Conservation (phyloP, 2,329 filamentous ascomycete species). For the Fusarium tricinctum region DNA sequence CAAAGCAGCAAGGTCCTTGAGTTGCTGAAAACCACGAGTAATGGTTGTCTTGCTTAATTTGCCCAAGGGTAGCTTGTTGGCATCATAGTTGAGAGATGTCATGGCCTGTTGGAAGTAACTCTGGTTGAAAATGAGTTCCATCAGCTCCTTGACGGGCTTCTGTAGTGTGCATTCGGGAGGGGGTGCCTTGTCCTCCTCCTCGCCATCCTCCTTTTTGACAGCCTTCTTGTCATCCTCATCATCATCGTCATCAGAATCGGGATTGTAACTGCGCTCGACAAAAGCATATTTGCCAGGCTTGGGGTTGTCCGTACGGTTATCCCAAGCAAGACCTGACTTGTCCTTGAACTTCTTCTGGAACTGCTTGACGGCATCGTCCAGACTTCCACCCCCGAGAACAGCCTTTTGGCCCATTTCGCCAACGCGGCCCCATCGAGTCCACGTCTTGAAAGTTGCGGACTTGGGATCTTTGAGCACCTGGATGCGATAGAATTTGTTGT, state of each 20-base stretch:
- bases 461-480: constrained; percentile 68
- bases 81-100: constrained; percentile 77
- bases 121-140: constrained; percentile 87
- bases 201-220: constrained; percentile 56
- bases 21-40: constrained; percentile 77
- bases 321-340: constrained; percentile 72
- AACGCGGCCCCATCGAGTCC: constrained; percentile 87
- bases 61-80: constrained; percentile 83
- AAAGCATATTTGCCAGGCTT: constrained; percentile 82
- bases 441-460: constrained; percentile 66
- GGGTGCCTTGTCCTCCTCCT: constrained; percentile 53
- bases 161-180: constrained; percentile 69
- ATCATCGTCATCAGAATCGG: constrained; percentile 73
- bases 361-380: constrained; percentile 61
- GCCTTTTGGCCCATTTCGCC: constrained; percentile 69
- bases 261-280: constrained; percentile 82
- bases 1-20: constrained; percentile 80
- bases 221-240: constrained; percentile 52
- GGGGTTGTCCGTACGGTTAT: constrained; percentile 66
- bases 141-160: constrained; percentile 73
- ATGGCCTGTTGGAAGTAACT: constrained; percentile 77
- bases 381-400: constrained; percentile 57
- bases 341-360: constrained; percentile 74
- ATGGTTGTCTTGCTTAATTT: constrained; percentile 87
- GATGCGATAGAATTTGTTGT: constrained; percentile 86